Evolutionary conservation across 148 eudicot species (phyloP), one percentile per base, ranked within the genome.

Genomic region (Dianthus caryophyllus): DNA sequence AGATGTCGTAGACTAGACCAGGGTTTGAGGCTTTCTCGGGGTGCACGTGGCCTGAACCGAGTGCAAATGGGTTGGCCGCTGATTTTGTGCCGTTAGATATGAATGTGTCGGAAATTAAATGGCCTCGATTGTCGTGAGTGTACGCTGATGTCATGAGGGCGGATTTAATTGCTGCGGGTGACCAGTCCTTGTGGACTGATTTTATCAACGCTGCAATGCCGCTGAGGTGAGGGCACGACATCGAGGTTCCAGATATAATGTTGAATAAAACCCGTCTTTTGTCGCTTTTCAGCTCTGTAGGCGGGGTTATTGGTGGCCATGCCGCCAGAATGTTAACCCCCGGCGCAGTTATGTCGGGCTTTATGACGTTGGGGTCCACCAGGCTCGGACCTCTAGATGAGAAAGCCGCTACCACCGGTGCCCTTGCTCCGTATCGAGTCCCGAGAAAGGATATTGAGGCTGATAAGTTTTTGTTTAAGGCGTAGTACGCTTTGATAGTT

Each of bases 161-260:
- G 7, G 95, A 88, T 57, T 88, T 88, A 0, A 88, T 79, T 2
- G 86, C 88, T 14, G 88, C 90, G 0, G 95, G 90, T 64, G 90
- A 88, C 90, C 95, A 88, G 21, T 79, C 70, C 29, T 9, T 46
- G 63, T 88, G 95, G 12, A 67, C 81, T 11, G 95, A 78, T 70
- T 82, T 85, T 13, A 88, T 67, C 0, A 88, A 72, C 1, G 88
- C 83, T 6, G 86, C 90, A 39, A 84, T 43, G 59, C 90, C 95
- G 51, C 85, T 83, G 2, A 88, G 75, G 70, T 88, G 95, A 39
- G 95, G 95, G 46, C 90, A 88, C 1, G 95, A 85, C 95, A 88
- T 88, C 12, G 90, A 88, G 25, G 95, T 88, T 31, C 95, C 95
- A 0, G 71, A 66, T 17, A 72, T 22, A 21, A 65, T 79, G 65